A percentile compares a stretch with the other conserved stretches of the same genome.
Evolutionary conservation across 306 rosid genomes (phyloP).

Genomic region (Rubus idaeus): DNA sequence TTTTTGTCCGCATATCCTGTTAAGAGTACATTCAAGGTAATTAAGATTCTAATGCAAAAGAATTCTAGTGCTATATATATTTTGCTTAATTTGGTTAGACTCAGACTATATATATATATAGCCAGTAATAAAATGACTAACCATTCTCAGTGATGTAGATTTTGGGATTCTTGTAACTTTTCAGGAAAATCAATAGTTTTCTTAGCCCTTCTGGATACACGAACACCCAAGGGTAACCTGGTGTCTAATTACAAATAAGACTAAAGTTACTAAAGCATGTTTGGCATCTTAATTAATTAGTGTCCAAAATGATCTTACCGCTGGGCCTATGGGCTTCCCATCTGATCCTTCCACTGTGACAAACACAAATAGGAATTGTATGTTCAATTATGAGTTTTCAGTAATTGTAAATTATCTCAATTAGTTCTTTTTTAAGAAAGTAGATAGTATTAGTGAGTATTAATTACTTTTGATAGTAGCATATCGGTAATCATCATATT

Average conservation of each 20-base stretch:
- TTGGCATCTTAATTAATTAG: neutral
- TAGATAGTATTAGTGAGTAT: neutral
- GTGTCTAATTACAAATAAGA: conserved; percentile 5
- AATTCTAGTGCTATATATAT: no score
- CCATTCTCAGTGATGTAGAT: neutral
- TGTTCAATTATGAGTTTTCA: neutral
- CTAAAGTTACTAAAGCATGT: neutral
- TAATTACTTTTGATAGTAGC: neutral
- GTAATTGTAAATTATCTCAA: neutral
- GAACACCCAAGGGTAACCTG: no score
- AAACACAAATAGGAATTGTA: neutral
- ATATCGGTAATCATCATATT: neutral
- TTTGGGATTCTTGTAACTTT: neutral
- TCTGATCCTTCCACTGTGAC: neutral
- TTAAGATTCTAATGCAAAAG: no score
- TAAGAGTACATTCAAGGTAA: no score
- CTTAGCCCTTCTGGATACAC: conserved; percentile 7
- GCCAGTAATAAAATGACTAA: no score
- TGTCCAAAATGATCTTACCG: neutral
- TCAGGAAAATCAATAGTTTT: neutral
- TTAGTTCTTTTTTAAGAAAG: neutral
- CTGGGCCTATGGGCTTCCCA: neutral
- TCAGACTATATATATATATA: no score
- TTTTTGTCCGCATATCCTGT: neutral
- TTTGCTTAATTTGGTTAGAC: no score